Evolutionary conservation across 257 asterid genomes (phyloP), one percentile per base, ranked within the genome.

Genomic region (Voacanga thouarsii): DNA sequence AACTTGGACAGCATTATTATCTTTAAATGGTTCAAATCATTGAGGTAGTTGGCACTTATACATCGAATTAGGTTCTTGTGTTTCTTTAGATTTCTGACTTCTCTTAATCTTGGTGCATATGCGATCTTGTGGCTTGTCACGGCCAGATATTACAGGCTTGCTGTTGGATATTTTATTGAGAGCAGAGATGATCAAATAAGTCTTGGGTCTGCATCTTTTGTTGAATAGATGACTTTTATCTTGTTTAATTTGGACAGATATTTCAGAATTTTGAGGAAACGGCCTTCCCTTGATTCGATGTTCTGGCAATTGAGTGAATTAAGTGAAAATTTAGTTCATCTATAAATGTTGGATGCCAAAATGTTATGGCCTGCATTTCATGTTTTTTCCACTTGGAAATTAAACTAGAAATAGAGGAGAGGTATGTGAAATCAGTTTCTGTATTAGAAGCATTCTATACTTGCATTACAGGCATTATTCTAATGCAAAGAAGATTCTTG

Each of bases 141-240:
- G 1, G 18, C 3, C 5, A 64, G 45, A 45, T 30, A 30, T 64
- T 64, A 3, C n/a, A 33, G 26, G 18, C 43, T 12, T 63, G 69
- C 69, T 26, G 23, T 30, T 15, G 23, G 3, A 30, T 64, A 28
- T 64, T 30, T 64, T 64, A 16, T 28, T 33, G 70, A 30, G 11
- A 23, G 45, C 7, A 12, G 41, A 12, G 24, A 64, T 28, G 45
- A 37, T 14, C 23, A 16, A 53, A 12, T 14, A 10, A 28, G 1
- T n/a, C 1, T 57, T n/a, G 12, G 65, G 12, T 57, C n/a, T 1
- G 73, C 55, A 41, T 37, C 53, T 82, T 2, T 77, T 85, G 66
- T 78, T 85, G 69, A 83, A 70, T 6, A 85, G 84, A 10, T 82
- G 84, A 30, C 11, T 86, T 85, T 80, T 83, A 66, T 21, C 26